These are phyloP conservation scores for Arthrobotrys conoides DNA, from an alignment of 2,329 filamentous ascomycete species.

Conservation along the genomic window DNA sequence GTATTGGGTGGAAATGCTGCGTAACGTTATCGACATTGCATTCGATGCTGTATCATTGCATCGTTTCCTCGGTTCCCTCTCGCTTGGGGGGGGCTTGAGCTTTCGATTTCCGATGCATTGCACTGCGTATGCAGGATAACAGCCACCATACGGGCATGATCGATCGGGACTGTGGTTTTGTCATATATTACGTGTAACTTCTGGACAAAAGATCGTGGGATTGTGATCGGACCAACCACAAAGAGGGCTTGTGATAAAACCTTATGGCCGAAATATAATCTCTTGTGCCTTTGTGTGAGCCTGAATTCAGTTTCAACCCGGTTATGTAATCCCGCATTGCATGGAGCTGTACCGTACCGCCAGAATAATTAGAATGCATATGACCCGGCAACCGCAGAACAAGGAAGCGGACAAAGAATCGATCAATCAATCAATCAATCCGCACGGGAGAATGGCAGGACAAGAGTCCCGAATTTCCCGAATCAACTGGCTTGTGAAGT, in stretches of 20 bases:
- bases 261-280: neutral
- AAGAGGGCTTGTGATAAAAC: neutral
- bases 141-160: neutral
- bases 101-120: neutral
- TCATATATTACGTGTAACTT: slow-evolving; percentile 17
- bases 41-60: neutral
- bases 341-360: neutral
- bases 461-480: neutral
- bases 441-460: slow-evolving; percentile 6
- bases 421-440: slow-evolving; percentile 1
- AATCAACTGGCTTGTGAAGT: slow-evolving; percentile 3
- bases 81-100: neutral
- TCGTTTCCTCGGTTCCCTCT: neutral
- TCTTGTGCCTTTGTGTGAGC: neutral
- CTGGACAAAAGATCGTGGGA: neutral
- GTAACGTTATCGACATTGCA: slow-evolving; percentile 20
- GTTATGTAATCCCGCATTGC: neutral
- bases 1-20: neutral
- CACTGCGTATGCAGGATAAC: neutral
- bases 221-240: slow-evolving; percentile 7
- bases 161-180: neutral
- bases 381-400: slow-evolving; percentile 8
- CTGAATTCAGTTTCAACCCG: neutral
- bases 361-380: neutral
- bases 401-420: neutral